Conservation (phyloP, 2,329 filamentous ascomycete genomes). For the Cercospora berteroae region DNA sequence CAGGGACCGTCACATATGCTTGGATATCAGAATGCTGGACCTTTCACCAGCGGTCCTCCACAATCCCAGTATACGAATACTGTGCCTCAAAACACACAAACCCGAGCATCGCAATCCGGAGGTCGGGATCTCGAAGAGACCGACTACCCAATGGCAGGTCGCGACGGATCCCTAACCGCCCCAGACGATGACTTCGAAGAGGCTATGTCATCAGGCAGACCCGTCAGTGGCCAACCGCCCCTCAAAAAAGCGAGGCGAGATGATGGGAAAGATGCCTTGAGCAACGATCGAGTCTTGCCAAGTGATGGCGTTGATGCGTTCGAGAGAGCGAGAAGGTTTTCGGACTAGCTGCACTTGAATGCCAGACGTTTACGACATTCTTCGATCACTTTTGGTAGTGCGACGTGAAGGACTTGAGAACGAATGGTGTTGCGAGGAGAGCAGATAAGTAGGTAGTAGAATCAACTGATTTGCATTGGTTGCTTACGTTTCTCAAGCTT, state of each 20-base stretch:
- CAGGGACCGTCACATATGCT: not conserved
- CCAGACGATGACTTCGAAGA: not conserved
- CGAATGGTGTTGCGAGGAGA: not conserved
- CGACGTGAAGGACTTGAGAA: not conserved
- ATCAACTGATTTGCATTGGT: not conserved
- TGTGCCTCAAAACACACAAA: not conserved
- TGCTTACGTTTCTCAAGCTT: not conserved
- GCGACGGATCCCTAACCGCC: not conserved
- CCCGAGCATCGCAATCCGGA: not conserved
- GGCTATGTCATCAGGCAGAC: not conserved
- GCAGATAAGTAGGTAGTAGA: not conserved
- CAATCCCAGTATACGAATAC: not conserved
- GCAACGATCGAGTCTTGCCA: not conserved
- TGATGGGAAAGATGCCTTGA: not conserved
- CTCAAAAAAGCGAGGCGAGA: not conserved
- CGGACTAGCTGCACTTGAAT: not conserved
- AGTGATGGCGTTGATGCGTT: slow-evolving; percentile 17
- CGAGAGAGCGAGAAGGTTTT: not conserved
- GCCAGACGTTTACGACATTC: not conserved
- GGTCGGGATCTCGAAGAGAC: not conserved
- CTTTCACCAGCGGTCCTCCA: not conserved
- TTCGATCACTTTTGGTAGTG: not conserved
- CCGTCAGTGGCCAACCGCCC: not conserved
- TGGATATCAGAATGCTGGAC: not conserved
- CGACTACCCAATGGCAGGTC: not conserved